These are phyloP conservation scores for Geotrichum reessii DNA, from an alignment of 1,139 yeast genomes.

Conservation along the genomic window DNA sequence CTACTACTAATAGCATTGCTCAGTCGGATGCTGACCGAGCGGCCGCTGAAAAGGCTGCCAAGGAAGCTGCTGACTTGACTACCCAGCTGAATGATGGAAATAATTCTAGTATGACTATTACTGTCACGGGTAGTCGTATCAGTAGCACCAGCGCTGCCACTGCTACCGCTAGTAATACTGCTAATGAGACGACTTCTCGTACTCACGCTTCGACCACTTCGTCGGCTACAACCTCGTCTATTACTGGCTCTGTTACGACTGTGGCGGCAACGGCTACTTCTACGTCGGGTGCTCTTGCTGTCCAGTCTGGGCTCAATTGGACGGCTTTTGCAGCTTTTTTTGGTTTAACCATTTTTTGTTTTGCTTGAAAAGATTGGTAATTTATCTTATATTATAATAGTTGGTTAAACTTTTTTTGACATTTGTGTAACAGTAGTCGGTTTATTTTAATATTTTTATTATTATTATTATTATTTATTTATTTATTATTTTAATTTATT, in stretches of 20 bases:
- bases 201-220: constrained; percentile 19
- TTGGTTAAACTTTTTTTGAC: no score
- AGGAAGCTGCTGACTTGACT: no score
- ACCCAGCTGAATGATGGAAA: neutral
- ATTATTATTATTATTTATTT: no score
- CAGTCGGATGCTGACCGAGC: neutral
- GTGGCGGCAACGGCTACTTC: neutral
- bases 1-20: constrained; percentile 14
- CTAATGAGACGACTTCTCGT: constrained; percentile 17
- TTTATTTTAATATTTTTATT: no score
- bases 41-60: neutral
- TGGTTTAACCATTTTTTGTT: no score
- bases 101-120: constrained; percentile 16
- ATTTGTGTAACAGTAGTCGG: no score
- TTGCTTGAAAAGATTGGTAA: no score
- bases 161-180: constrained; percentile 25
- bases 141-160: neutral
- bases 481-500: no score
- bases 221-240: constrained; percentile 9
- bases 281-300: no score
- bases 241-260: neutral
- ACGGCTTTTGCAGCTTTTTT: no score
- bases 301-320: no score
- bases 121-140: constrained; percentile 34
- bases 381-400: no score